Evolutionary conservation across 2,329 filamentous ascomycete species (phyloP), one percentile per base, ranked within the genome.

Genomic region (Podosphaera fusca): DNA sequence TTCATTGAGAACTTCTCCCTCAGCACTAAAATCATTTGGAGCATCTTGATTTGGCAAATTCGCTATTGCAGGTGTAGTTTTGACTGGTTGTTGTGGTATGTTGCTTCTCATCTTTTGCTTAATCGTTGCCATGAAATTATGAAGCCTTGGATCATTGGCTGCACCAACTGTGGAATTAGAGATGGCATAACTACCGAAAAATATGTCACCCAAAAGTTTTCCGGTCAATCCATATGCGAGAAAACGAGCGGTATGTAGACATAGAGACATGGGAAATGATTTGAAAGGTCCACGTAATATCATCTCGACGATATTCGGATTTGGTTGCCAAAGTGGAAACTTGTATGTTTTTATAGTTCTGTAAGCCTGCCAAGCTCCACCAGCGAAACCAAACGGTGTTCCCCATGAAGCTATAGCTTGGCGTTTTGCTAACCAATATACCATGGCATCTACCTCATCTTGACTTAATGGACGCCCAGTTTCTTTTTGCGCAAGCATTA

Each of bases 311-410:
- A 34, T 62, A 33, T 64, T 60, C 4, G 60, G 55, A 31, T 66
- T 62, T n/a, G 64, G 65, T 50, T 64, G 60, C 35, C 55, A 64
- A 49, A 68, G 66, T 5, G 66, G 66, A 57, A 66, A 66, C 50
- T 61, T 60, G 52, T 64, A 65, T 31, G 59, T 61, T 7, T 53
- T 6, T 4, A 35, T 46, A 6, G 65, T 63, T 10, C 36, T 55
- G 14, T 64, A 63, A 9, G 61, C 59, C 55, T 62, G 61, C 58
- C 60, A 65, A 4, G 60, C 31, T 8, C 64, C 66, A n/a, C 49
- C 63, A 10, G 59, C 57, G 29, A 64, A 50, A 0, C 65, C 66
- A 2, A 62, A 4, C 1, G 62, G 59, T 1, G 56, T 30, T 1
- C 60, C 61, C 52, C 64, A 67, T 29, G 66, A 68, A 31, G 57